A percentile compares a stretch with the other conserved stretches of the same genome.
Conservation (phyloP, 164 flowering plant species). For the Dillenia turbinata region DNA sequence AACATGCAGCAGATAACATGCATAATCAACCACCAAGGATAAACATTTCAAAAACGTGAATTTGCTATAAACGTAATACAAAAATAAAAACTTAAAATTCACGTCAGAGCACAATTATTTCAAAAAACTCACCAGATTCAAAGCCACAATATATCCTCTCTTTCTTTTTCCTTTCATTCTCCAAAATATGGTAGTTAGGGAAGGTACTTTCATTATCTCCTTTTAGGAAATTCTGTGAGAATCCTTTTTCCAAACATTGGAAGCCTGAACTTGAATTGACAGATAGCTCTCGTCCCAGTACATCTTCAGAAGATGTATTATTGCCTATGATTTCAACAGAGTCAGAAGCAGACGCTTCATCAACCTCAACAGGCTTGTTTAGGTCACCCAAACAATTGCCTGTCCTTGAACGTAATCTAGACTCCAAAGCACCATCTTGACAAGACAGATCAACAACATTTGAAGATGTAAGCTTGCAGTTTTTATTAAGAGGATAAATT, state of each 20-base stretch:
- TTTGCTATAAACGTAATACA: background rate
- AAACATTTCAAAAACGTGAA: too few species aligned
- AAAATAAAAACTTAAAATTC: background rate
- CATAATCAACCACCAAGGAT: too few species aligned
- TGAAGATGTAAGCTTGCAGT: conserved; percentile 5
- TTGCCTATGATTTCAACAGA: conserved; percentile 6
- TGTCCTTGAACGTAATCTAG: conserved; percentile 4
- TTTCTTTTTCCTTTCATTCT: conserved; percentile 18
- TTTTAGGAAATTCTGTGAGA: conserved; percentile 15
- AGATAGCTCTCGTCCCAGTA: conserved; percentile 12
- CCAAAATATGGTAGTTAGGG: conserved; percentile 12
- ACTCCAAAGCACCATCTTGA: conserved; percentile 9
- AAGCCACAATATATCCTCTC: conserved; percentile 18
- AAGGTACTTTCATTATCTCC: conserved; percentile 12
- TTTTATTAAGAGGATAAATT: conserved; percentile 6
- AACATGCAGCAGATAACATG: background rate
- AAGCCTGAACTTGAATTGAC: conserved; percentile 14
- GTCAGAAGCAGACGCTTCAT: conserved; percentile 15
- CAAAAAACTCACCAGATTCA: conserved; percentile 33
- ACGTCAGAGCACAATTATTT: background rate
- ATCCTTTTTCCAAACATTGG: conserved; percentile 15
- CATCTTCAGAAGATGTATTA: conserved; percentile 6
- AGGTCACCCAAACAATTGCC: conserved; percentile 17
- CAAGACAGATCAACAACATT: conserved; percentile 7
- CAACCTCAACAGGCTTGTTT: conserved; percentile 23